Base-by-base conservation (phyloP, 371 early-diverging fungal species). In the Hamiltosporidium magnivora region DNA sequence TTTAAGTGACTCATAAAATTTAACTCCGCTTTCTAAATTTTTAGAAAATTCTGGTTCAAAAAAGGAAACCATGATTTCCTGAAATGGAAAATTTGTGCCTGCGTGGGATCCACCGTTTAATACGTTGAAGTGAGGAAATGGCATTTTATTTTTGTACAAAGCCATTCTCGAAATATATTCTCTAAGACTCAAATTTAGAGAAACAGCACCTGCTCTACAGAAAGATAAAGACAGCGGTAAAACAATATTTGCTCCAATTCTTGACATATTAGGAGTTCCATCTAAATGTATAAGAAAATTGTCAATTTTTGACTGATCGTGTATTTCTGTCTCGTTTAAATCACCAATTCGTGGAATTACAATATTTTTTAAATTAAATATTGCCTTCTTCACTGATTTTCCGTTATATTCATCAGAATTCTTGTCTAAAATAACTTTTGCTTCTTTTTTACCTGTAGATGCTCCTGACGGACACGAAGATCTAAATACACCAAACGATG, bases 51-150 rank as follows among this genome's bases (percentile, higher is more conserved):
- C 52, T 2, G 53, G 36, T 49, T 69, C 42, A 1, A 69, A 41
- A 61, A 78, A 80, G 6, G 66, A 80, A 75, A 97, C 94, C 98
- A 97, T 97, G 82, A 96, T 94, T 84, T 97, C 98, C 82, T 97
- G 98, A 88, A 95, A 90, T 75, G 91, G 90, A 49, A 97, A 86
- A 83, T 89, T 92, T 89, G 95, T 96, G 76, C 95, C 96, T 70
- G 96, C 92, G 80, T 97, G 97, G 63, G 88, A 86, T 64, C 97
- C 97, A 79, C 97, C 97, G 85, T 97, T 97, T 84, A 97, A 89
- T 71, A 97, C 92, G 84, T 97, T 97, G 86, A 97, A 93, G 70
- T 91, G 86, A 46, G 96, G 95, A 39, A 92, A 90, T 58, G 97
- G 96, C 63, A 95, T 86, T 67, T 86, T 87, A 80, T 85, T 84